These are phyloP conservation scores for Hypoxylon sp. DNA, from an alignment of 2,329 filamentous ascomycete genomes.

Conservation along the genomic window DNA sequence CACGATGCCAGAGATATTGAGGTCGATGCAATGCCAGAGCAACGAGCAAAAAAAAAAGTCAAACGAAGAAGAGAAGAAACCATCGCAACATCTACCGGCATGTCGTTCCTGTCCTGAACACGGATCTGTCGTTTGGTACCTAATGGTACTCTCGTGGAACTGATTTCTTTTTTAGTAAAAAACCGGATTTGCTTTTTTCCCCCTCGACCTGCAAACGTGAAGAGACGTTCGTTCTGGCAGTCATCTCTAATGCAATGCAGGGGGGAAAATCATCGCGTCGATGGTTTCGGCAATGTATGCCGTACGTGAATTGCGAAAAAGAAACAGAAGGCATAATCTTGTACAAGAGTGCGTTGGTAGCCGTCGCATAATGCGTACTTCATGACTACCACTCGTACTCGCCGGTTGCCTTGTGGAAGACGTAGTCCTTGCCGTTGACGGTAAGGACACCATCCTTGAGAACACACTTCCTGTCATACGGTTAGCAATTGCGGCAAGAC, in stretches of 20 bases:
- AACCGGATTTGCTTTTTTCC: neutral
- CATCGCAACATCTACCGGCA: slow-evolving; percentile 13
- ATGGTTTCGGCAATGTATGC: slow-evolving; percentile 5
- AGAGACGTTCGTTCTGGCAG: too few relatives aligned
- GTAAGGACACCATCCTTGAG: slow-evolving; percentile 96
- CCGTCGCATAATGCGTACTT: neutral
- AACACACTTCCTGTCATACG: slow-evolving; percentile 82
- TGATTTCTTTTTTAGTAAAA: slow-evolving; percentile 8
- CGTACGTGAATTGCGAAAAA: too few relatives aligned
- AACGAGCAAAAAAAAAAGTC: slow-evolving; percentile 10
- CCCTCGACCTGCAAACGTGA: neutral
- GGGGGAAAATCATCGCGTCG: slow-evolving; percentile 1
- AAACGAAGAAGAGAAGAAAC: too few relatives aligned
- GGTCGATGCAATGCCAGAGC: slow-evolving; percentile 2
- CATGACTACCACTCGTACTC: slow-evolving; percentile 91
- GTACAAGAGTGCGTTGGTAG: slow-evolving; percentile 9
- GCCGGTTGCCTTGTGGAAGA: slow-evolving; percentile 96
- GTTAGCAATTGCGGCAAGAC: slow-evolving; percentile 9
- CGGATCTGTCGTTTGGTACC: slow-evolving; percentile 6
- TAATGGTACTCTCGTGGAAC: too few relatives aligned
- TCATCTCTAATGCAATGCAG: too few relatives aligned
- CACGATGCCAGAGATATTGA: too few relatives aligned
- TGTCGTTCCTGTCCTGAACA: slow-evolving; percentile 2
- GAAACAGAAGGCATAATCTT: slow-evolving; percentile 12
- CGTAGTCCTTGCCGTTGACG: slow-evolving; percentile 92